Percentiles rank a stretch among this genome's conserved stretches.
Evolutionary conservation across 768 basidiomycete genomes (phyloP).

Genomic region (Tylopilus rubrobrunneus): DNA sequence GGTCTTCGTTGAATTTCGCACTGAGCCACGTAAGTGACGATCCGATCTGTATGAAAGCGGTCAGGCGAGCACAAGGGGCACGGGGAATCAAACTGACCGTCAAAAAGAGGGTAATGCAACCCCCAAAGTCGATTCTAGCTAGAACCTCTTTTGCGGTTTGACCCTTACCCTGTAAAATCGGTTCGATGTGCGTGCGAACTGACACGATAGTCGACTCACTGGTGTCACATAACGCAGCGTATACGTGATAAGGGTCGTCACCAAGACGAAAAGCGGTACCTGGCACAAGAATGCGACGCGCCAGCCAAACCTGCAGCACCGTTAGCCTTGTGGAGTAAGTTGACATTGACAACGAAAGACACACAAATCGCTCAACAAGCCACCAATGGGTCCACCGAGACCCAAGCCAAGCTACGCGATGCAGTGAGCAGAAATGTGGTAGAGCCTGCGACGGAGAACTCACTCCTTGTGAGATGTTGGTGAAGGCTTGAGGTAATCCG

Average conservation of each 20-base stretch:
- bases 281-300: slow-evolving; percentile 74
- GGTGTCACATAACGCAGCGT: slow-evolving; percentile 62
- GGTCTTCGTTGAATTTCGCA: slow-evolving; percentile 62
- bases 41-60: slow-evolving; percentile 37
- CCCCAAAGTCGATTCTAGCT: slow-evolving; percentile 78
- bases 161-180: slow-evolving; percentile 51
- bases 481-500: slow-evolving; percentile 41
- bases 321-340: background rate
- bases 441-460: background rate
- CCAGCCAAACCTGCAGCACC: slow-evolving; percentile 14
- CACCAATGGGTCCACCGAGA: slow-evolving; percentile 22
- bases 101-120: slow-evolving; percentile 55
- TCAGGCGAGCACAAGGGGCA: background rate
- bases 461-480: slow-evolving; percentile 24
- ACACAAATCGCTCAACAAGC: slow-evolving; percentile 19
- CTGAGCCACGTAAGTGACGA: slow-evolving; percentile 72
- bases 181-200: background rate
- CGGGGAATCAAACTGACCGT: slow-evolving; percentile 28
- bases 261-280: slow-evolving; percentile 55
- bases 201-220: slow-evolving; percentile 33
- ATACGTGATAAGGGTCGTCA: slow-evolving; percentile 47
- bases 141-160: slow-evolving; percentile 61
- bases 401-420: slow-evolving; percentile 19
- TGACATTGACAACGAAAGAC: background rate
- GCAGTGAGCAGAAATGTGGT: background rate